These are phyloP conservation scores for Lasiosphaeriaceae sp. DNA, from an alignment of 495 filamentous ascomycete genomes.

Conservation along the genomic window DNA sequence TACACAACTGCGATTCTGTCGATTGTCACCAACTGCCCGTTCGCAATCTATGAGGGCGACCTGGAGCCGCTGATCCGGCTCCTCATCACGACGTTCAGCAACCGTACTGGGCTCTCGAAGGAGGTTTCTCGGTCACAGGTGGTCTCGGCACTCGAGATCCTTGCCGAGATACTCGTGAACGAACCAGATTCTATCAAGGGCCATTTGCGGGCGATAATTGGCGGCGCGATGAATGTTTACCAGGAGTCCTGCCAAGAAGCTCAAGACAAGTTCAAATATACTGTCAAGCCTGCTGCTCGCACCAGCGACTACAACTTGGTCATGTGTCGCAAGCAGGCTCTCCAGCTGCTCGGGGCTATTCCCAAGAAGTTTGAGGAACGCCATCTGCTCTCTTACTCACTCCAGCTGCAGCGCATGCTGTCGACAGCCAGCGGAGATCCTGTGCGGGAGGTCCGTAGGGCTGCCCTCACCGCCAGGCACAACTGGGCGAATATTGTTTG, in stretches of 20 bases:
- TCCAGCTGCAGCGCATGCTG: constrained; percentile 35
- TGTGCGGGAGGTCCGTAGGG: constrained; percentile 39
- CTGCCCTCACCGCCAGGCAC: constrained; percentile 37
- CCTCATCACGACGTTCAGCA: constrained; percentile 33
- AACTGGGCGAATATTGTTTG: constrained; percentile 33
- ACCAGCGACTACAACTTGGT: constrained; percentile 4
- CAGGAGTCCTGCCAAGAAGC: constrained; percentile 20
- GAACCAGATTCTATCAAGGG: constrained; percentile 31
- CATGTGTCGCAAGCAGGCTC: constrained; percentile 30
- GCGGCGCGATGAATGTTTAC: constrained; percentile 27
- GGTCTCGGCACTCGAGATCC: constrained; percentile 33
- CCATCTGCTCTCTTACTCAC: constrained; percentile 31
- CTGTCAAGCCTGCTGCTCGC: neutral
- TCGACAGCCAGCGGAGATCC: constrained; percentile 41
- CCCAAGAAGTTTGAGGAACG: constrained; percentile 39
- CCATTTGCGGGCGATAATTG: constrained; percentile 34
- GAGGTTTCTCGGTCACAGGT: constrained; percentile 16
- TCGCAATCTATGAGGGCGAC: constrained; percentile 40
- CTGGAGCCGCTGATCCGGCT: constrained; percentile 31
- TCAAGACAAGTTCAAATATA: neutral
- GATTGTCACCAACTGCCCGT: constrained; percentile 37
- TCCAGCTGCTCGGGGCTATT: constrained; percentile 37
- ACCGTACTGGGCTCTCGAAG: constrained; percentile 5
- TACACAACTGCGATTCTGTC: constrained; percentile 32
- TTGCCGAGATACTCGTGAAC: constrained; percentile 35